Evolutionary conservation across 2,329 filamentous ascomycete species (phyloP).

Genomic region (Stagonosporopsis cucurbitacearum): DNA sequence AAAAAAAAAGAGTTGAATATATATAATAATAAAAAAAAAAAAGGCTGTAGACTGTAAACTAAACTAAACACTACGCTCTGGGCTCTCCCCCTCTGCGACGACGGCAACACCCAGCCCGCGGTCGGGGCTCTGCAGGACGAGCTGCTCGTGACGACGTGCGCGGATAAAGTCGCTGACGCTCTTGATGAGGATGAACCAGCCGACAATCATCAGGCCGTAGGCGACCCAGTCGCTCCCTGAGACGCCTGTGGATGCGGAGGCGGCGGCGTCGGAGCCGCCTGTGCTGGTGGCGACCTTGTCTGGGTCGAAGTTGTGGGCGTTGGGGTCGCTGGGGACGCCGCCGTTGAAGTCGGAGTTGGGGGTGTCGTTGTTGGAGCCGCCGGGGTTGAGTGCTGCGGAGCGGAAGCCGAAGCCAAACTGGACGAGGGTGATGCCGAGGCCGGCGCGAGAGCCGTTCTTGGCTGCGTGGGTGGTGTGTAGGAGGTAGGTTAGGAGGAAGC

Average conservation of each 20-base stretch:
- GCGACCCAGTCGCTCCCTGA: slow-evolving; percentile 85
- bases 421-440: slow-evolving; percentile 91
- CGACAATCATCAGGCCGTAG: slow-evolving; percentile 93
- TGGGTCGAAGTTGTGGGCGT: slow-evolving; percentile 86
- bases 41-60: no score
- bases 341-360: slow-evolving; percentile 60
- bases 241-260: slow-evolving; percentile 59
- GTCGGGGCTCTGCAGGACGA: slow-evolving; percentile 92
- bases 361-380: slow-evolving; percentile 49
- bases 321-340: slow-evolving; percentile 81
- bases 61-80: slow-evolving; percentile 65
- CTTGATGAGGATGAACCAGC: slow-evolving; percentile 96
- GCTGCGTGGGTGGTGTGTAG: slow-evolving; percentile 97
- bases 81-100: slow-evolving; percentile 82
- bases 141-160: slow-evolving; percentile 86
- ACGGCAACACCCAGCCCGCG: slow-evolving; percentile 83
- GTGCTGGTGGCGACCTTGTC: slow-evolving; percentile 61
- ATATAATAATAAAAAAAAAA: not conserved
- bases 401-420: slow-evolving; percentile 98
- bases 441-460: slow-evolving; percentile 94
- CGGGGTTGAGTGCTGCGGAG: slow-evolving; percentile 50
- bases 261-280: slow-evolving; percentile 44
- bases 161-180: slow-evolving; percentile 90
- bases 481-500: slow-evolving; percentile 96
- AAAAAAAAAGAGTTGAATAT: no score